Percentiles rank a stretch among this genome's conserved stretches.
These are phyloP conservation scores for Stenocarpella maydis DNA, from an alignment of 2,329 filamentous ascomycete genomes.

Conservation along the genomic window DNA sequence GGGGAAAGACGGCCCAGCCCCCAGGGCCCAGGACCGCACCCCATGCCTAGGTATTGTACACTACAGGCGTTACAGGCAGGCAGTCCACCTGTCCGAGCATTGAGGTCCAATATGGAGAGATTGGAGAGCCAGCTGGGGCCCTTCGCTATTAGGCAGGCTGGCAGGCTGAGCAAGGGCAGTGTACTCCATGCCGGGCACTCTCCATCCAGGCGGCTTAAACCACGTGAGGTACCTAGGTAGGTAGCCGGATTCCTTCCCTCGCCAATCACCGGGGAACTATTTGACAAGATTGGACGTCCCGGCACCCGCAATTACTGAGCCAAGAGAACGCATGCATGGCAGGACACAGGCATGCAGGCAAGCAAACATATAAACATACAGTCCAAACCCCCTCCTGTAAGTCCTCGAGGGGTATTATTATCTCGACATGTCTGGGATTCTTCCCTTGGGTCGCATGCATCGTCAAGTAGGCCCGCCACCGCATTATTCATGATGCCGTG, in stretches of 20 bases:
- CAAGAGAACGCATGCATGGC: not conserved
- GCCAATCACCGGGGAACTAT: not conserved
- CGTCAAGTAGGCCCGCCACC: conserved; percentile 17
- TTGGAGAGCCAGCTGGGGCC: conserved; percentile 9
- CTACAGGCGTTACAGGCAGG: too few relatives aligned
- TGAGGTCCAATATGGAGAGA: too few relatives aligned
- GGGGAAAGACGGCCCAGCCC: conserved; percentile 22
- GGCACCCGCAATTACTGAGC: not conserved
- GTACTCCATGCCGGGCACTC: not conserved
- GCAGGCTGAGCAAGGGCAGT: conserved; percentile 1
- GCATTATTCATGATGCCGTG: conserved; percentile 25
- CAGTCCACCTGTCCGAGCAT: not conserved
- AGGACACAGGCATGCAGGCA: too few relatives aligned
- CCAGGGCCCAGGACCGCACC: conserved; percentile 23
- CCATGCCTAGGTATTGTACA: too few relatives aligned
- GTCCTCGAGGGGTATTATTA: not conserved
- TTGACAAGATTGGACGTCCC: not conserved
- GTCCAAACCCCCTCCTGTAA: too few relatives aligned
- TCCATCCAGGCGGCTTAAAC: not conserved
- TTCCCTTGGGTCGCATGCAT: too few relatives aligned
- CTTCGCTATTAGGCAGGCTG: not conserved
- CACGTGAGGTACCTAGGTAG: not conserved
- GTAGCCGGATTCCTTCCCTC: not conserved
- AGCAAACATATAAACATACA: not conserved
- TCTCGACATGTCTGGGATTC: not conserved